Evolutionary conservation across 2,329 filamentous ascomycete species (phyloP).

Genomic region (Alternaria sp.): DNA sequence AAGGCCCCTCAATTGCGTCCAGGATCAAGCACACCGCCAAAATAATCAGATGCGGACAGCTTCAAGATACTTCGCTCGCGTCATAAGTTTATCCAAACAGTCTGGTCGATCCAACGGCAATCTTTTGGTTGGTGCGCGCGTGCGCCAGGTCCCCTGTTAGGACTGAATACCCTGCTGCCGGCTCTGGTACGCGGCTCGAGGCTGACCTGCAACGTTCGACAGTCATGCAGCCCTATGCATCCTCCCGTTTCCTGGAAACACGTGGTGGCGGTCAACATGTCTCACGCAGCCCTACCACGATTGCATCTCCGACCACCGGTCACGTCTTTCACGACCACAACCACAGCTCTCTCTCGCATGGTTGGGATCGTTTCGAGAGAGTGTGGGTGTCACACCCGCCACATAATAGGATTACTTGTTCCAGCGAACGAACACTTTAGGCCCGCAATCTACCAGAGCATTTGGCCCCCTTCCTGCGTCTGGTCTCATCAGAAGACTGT

Average conservation of each 20-base stretch:
- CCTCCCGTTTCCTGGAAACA: conserved; percentile 38
- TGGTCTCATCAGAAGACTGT: conserved; percentile 14
- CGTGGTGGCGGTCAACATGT: conserved; percentile 39
- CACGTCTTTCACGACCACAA: conserved; percentile 12
- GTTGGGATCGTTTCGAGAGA: not conserved
- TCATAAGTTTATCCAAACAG: not conserved
- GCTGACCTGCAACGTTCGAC: conserved; percentile 37
- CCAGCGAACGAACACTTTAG: conserved; percentile 32
- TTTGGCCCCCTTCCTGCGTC: conserved; percentile 22
- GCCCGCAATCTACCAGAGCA: conserved; percentile 21
- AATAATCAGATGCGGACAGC: not conserved
- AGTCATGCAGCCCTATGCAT: conserved; percentile 47
- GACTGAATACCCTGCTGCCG: conserved; percentile 12
- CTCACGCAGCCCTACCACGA: conserved; percentile 29
- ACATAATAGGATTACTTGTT: conserved; percentile 23
- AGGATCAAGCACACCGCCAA: conserved; percentile 15
- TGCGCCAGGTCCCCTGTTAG: conserved; percentile 17
- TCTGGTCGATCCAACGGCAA: not conserved
- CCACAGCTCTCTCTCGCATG: not conserved
- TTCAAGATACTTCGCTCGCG: not conserved
- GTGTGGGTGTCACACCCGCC: not conserved
- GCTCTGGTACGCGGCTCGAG: conserved; percentile 24
- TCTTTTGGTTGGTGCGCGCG: not conserved
- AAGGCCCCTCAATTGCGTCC: conserved; percentile 4
- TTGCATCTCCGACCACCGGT: conserved; percentile 3